Base-by-base conservation (phyloP, 73 alveolate genomes). In the Paramecium primaurelia region DNA sequence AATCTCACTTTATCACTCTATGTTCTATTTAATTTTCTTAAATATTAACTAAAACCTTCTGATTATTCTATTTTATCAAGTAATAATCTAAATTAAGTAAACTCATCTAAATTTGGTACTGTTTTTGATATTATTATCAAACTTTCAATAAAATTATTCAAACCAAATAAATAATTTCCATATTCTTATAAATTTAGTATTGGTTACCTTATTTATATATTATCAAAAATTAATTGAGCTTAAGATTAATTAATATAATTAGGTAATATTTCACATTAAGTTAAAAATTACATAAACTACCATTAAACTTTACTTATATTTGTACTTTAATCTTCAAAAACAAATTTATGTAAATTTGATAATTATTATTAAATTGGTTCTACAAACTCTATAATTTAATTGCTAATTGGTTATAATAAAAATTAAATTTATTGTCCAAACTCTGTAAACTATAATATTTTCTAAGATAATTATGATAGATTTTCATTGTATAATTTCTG, bases 291-390 rank as follows among this genome's bases (percentile, higher is more conserved):
- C 37, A 73, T 73, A 22, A 16, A 73, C 20, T 73, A 20, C 87
- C 87, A 73, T 37, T 73, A 73, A 16, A 73, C 87, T 37, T 38
- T 73, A 10, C 68, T 73, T 36, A 30, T 44, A 9, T 73, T 73
- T 16, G 58, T 73, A 10, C 87, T 73, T 38, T 73, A 73, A n/a
- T 73, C 87, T 73, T 73, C 87, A 73, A 73, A 73, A 73, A 73
- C 18, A 73, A 73, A 73, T 73, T 36, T 37, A 36, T 73, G 87
- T 26, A 73, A 73, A 37, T 73, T 34, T 11, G 58, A 10, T 38
- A 73, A 40, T 18, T 73, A 36, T 10, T 34, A 22, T 34, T 14
- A 16, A 20, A 73, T 73, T 0, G 87, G 87, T 32, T 36, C 47
- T 37, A 73, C 12, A 38, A 73, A 73, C 14, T 73, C 87, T 34